Evolutionary conservation across 129 eudicot species (phyloP).

Genomic region (Mikania micrantha): DNA sequence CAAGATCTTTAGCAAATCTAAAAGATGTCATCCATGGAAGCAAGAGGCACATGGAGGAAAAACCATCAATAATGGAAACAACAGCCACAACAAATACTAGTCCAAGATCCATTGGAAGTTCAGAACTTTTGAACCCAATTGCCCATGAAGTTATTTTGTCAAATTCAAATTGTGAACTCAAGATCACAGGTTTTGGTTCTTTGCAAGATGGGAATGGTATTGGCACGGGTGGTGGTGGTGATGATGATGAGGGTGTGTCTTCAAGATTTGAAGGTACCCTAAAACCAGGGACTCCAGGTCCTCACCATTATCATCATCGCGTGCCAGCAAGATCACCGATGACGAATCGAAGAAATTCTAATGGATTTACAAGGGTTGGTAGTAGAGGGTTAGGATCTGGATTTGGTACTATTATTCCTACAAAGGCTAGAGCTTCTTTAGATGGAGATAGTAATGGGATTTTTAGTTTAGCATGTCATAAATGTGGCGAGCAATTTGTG

Average conservation of each 20-base stretch:
- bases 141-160: slow-evolving; percentile 67
- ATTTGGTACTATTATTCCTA: slow-evolving; percentile 22
- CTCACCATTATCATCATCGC: slow-evolving; percentile 33
- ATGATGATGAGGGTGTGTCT: slow-evolving; percentile 23
- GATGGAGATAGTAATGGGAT: slow-evolving; percentile 38
- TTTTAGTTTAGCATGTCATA: slow-evolving; percentile 47
- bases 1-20: slow-evolving; percentile 69
- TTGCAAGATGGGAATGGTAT: slow-evolving; percentile 28
- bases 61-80: slow-evolving; percentile 31
- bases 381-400: slow-evolving; percentile 43
- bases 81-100: slow-evolving; percentile 36
- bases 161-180: slow-evolving; percentile 60
- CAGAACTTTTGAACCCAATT: slow-evolving; percentile 67
- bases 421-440: slow-evolving; percentile 42
- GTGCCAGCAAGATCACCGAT: slow-evolving; percentile 31
- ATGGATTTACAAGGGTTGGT: slow-evolving; percentile 27
- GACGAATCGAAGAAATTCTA: slow-evolving; percentile 17
- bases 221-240: slow-evolving; percentile 14
- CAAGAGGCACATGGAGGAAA: slow-evolving; percentile 62
- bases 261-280: slow-evolving; percentile 51
- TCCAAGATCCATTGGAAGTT: slow-evolving; percentile 81
- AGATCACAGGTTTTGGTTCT: slow-evolving; percentile 42
- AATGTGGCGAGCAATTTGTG: slow-evolving; percentile 70
- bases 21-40: slow-evolving; percentile 67
- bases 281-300: slow-evolving; percentile 78